Evolutionary conservation across 805 yeast species (phyloP).

Genomic region (Monosporozyma unispora): DNA sequence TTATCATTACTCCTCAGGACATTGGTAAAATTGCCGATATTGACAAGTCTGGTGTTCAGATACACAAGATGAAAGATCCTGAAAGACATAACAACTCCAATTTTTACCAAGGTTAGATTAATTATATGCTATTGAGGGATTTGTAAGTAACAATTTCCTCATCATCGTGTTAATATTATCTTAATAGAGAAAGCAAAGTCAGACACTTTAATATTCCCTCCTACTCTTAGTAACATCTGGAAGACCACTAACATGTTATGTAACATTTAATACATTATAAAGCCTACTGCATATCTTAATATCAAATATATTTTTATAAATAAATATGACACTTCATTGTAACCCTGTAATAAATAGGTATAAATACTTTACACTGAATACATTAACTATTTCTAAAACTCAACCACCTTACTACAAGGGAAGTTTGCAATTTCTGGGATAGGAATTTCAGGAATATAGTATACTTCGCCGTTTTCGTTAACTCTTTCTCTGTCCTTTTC

Average conservation of each 20-base stretch:
- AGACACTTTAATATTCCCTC: no score
- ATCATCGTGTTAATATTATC: background rate
- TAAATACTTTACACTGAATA: background rate
- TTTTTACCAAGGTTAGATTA: slow-evolving; percentile 4
- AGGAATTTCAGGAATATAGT: slow-evolving; percentile 67
- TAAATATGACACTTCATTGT: background rate
- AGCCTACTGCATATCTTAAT: no score
- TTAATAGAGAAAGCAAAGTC: no score
- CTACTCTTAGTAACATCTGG: no score
- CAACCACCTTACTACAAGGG: slow-evolving; percentile 48
- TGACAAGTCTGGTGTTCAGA: slow-evolving; percentile 51
- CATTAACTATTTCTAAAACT: slow-evolving; percentile 34
- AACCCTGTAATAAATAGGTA: background rate
- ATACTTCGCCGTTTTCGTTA: slow-evolving; percentile 81
- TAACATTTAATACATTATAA: background rate
- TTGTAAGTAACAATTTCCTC: no score
- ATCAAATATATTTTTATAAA: background rate
- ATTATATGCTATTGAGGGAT: no score
- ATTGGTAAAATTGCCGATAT: slow-evolving; percentile 55
- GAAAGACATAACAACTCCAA: slow-evolving; percentile 26
- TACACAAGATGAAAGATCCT: slow-evolving; percentile 50
- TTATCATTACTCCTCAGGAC: slow-evolving; percentile 91
- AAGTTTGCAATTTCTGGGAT: slow-evolving; percentile 58
- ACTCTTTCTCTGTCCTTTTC: slow-evolving; percentile 83
- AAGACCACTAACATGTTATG: background rate